These are phyloP conservation scores for Endogone sp. DNA, from an alignment of 192 early-diverging fungal genomes.

Conservation along the genomic window DNA sequence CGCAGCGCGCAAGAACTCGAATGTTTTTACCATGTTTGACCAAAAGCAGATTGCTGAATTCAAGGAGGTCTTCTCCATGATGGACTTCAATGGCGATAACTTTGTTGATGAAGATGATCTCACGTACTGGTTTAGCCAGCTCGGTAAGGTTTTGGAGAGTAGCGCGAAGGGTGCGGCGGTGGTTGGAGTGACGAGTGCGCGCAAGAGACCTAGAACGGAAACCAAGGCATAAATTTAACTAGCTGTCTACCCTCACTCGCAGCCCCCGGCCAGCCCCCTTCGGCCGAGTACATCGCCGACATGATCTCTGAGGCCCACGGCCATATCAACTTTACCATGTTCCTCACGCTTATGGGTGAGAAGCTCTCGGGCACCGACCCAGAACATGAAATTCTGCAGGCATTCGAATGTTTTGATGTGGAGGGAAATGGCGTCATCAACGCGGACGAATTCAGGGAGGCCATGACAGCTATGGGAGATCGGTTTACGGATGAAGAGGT, in stretches of 20 bases:
- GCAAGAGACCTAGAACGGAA: too few species aligned
- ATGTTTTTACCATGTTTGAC: slow-evolving; percentile 98
- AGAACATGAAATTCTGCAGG: slow-evolving; percentile 84
- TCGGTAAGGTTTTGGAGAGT: slow-evolving; percentile 48
- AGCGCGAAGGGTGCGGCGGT: not conserved
- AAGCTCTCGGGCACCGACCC: slow-evolving; percentile 90
- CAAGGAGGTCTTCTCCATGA: slow-evolving; percentile 95
- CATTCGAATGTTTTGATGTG: slow-evolving; percentile 93
- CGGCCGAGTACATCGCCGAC: slow-evolving; percentile 78
- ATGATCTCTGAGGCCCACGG: slow-evolving; percentile 89
- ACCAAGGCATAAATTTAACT: not conserved
- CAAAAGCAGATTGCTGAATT: slow-evolving; percentile 94
- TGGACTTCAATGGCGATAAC: slow-evolving; percentile 91
- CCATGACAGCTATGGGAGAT: slow-evolving; percentile 93
- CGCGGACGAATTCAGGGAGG: slow-evolving; percentile 76
- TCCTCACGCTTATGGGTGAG: slow-evolving; percentile 93
- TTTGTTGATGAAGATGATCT: slow-evolving; percentile 92
- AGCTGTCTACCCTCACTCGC: not conserved
- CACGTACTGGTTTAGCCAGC: slow-evolving; percentile 78
- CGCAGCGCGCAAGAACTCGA: slow-evolving; percentile 90
- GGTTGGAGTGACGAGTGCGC: too few species aligned
- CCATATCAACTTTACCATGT: slow-evolving; percentile 97
- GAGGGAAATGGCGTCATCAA: slow-evolving; percentile 75
- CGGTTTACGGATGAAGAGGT: slow-evolving; percentile 91
- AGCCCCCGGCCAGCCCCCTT: slow-evolving; percentile 55